Evolutionary conservation across 2,329 filamentous ascomycete species (phyloP), one percentile per base, ranked within the genome.

Genomic region (Paracorniculantispora psalliotae): DNA sequence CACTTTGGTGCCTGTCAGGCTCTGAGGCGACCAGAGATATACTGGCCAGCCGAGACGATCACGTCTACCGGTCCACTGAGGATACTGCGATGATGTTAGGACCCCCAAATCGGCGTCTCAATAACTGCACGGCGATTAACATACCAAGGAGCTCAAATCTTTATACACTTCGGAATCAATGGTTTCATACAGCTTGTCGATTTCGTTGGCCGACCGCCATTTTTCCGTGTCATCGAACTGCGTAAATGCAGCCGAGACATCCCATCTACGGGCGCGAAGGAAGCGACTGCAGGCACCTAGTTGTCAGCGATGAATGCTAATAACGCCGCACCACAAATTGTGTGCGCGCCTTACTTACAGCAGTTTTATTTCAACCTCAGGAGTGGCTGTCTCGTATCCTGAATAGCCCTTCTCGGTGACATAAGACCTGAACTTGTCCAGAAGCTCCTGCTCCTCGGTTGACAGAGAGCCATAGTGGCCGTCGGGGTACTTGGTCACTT

Each of bases 151-250:
- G 59, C 88, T 81, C 62, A 89, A 88, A 68, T 88, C 81, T 73
- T 96, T 91, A 71, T 92, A 97, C 59, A 91, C 88, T 2, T 90
- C 84, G 23, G 92, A 75, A 61, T 96, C 91, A 67, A 97, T 96
- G 33, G 89, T 92, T 70, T 89, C 84, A 75, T 96, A 97, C 39
- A 97, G 79, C 47, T 84, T 79, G 62, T 92, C 84, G 51, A 96
- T 82, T 64, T 90, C 80, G 72, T 93, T 93, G 62, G 89, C 85
- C 65, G 83, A 83, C 61, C 92, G 86, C 90, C 92, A 97, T 60
- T 90, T 84, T 73, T 96, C 91, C 0, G 92, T 96, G 57, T 92
- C 90, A 67, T 87, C 86, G 76, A 96, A 96, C 75, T 97, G 92
- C 61, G 77, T 81, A 70, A 87, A 87, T 13, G 92, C 92, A 65